A percentile compares a stretch with the other conserved stretches of the same genome.
These are phyloP conservation scores for Hypoxylon sp. DNA, from an alignment of 2,329 filamentous ascomycete species.

Conservation along the genomic window DNA sequence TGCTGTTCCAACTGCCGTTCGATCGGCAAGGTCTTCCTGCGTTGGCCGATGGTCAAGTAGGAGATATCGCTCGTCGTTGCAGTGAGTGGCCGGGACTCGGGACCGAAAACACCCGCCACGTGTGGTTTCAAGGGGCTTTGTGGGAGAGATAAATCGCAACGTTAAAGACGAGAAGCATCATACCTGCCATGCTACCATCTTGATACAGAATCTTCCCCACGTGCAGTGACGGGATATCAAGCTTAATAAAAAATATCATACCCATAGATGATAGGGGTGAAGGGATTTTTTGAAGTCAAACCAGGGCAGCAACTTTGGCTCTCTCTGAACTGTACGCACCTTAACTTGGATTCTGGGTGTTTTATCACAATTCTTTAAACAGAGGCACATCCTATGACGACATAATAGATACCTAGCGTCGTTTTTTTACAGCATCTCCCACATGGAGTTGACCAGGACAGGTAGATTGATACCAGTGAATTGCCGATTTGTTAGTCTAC, in stretches of 20 bases:
- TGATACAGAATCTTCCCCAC: not conserved
- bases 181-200: not conserved
- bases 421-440: not conserved
- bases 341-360: not conserved
- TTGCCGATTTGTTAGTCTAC: not conserved
- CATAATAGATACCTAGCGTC: not conserved
- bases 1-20: constrained; percentile 18
- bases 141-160: constrained; percentile 6
- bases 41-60: constrained; percentile 6
- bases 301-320: not conserved
- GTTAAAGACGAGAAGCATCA: constrained; percentile 6
- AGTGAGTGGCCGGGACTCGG: constrained; percentile 25
- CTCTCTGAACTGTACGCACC: not conserved
- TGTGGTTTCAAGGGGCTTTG: constrained; percentile 29
- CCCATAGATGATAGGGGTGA: not conserved
- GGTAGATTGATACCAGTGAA: constrained; percentile 3
- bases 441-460: not conserved
- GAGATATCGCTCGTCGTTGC: constrained; percentile 8
- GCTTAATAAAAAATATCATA: constrained; percentile 1
- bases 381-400: not conserved
- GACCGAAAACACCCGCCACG: constrained; percentile 26
- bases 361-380: not conserved
- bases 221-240: constrained; percentile 1
- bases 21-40: constrained; percentile 20
- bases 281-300: not conserved